Base-by-base conservation (phyloP, 768 basidiomycete species). In the Russula olivacea region DNA sequence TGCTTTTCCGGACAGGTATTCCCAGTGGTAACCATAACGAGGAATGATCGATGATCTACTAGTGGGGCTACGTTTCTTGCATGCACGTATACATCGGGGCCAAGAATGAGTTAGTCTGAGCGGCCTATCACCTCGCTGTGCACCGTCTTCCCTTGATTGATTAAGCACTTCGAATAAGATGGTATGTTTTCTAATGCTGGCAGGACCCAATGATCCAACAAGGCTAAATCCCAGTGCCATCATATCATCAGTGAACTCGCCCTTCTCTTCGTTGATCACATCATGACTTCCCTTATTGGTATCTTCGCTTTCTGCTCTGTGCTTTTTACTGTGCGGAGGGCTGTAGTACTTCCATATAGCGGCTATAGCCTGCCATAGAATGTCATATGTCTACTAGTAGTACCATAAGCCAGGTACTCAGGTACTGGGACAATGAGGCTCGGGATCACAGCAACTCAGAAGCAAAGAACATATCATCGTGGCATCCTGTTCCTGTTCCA, bases 201-300 rank as follows among this genome's bases (percentile, higher is more conserved):
- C 34, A 21, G 25, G 8, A 14, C 25, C 10, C 25, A 49, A 7
- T 25, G 25, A 55, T 61, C 25, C 32, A 52, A 56, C 40, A 57
- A 61, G 47, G 48, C 49, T 61, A 62, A 51, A 38, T 57, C 61
- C 10, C 55, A 34, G 55, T 32, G 6, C 43, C 49, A 38, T 52
- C 54, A 48, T 32, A 52, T 52, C 56, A 63, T 57, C 56, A 58
- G 3, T 21, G 43, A 48, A n/a, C 28, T 21, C 58, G 43, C 32
- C n/a, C 43, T 59, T 48, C 52, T 58, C 55, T 52, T 30, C 55
- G 41, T 14, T 61, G 58, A 63, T 63, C 62, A 52, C 58, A 59
- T 59, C 62, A 59, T 19, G 48, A 30, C 17, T 11, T 23, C 32
- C 17, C 19, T 10, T 40, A 15, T 41, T 38, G 34, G 23, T 30